phyloP scores from a whole-genome alignment of 805 yeast species.

The Candida broadrunensis region DNA sequence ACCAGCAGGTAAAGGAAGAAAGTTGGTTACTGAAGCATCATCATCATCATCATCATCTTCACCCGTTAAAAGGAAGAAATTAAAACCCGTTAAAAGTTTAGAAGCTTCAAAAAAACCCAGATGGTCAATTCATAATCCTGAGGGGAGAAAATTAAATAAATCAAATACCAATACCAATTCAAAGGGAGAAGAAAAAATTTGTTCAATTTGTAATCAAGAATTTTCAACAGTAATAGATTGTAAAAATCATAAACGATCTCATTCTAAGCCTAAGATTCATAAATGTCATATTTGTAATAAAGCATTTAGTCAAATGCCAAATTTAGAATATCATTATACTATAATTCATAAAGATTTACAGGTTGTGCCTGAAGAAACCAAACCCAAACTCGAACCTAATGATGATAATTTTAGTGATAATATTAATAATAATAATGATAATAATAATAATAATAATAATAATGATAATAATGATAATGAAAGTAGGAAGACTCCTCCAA shows the following conservation, averaged over 20 bases:
- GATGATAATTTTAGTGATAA: not conserved
- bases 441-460: not conserved
- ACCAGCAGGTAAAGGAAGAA: too few relatives aligned
- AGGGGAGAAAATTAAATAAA: too few relatives aligned
- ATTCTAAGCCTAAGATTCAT: constrained; percentile 9
- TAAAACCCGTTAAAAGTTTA: not conserved
- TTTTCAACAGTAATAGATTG: constrained; percentile 8
- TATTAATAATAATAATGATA: not conserved
- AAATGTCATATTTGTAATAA: constrained; percentile 10
- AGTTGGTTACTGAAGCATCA: too few relatives aligned
- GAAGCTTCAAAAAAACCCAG: not conserved
- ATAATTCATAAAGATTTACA: constrained; percentile 10
- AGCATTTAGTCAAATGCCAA: constrained; percentile 10
- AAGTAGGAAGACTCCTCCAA: not conserved
- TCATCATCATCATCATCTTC: too few relatives aligned
- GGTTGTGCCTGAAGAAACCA: not conserved
- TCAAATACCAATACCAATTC: too few relatives aligned
- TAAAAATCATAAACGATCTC: constrained; percentile 9
- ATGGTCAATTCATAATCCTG: too few relatives aligned
- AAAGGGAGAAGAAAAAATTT: constrained; percentile 2
- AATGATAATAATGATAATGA: not conserved
- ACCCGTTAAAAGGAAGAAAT: not conserved
- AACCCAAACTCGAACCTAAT: not conserved
- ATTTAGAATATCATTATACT: constrained; percentile 8
- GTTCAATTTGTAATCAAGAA: constrained; percentile 9